These are phyloP conservation scores for Abelmoschus esculentus DNA, from an alignment of 345 rosid species.

Conservation along the genomic window DNA sequence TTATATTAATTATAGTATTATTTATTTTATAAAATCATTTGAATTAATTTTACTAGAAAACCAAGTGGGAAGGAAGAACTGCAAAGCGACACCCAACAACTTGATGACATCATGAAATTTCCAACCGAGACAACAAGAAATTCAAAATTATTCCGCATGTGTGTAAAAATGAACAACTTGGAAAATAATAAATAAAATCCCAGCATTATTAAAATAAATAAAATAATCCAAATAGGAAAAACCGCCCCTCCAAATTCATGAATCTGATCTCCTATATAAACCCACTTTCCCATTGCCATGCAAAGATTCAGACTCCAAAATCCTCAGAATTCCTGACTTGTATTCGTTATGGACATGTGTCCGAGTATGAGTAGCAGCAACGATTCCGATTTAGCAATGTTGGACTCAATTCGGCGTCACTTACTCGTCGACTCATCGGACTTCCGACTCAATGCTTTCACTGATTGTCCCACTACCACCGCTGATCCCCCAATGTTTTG, in stretches of 20 bases:
- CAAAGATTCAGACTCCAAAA: conserved; percentile 1
- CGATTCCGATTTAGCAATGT: conserved; percentile 40
- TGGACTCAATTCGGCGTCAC: conserved; percentile 47
- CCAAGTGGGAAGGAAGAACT: background rate
- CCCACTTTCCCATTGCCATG: background rate
- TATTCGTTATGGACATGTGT: conserved; percentile 26
- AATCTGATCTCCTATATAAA: conserved; percentile 19
- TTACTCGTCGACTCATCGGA: conserved; percentile 41
- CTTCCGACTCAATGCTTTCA: conserved; percentile 14
- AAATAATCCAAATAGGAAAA: background rate
- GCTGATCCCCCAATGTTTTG: conserved; percentile 31
- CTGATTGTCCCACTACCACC: conserved; percentile 7
- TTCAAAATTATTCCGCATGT: background rate
- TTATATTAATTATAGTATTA: too few species aligned
- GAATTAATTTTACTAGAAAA: too few species aligned
- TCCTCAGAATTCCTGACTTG: background rate
- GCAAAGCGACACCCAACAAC: background rate
- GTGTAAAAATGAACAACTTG: background rate
- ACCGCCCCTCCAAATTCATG: conserved; percentile 18
- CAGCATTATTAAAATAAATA: background rate
- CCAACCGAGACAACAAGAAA: background rate
- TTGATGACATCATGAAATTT: conserved; percentile 14
- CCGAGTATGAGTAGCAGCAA: conserved; percentile 5
- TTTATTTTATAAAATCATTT: too few species aligned
- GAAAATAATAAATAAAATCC: conserved; percentile 1